Percentiles rank a stretch among this genome's conserved stretches.
phyloP scores from a whole-genome alignment of 768 basidiomycete genomes.

The Atractiella rhizophila region DNA sequence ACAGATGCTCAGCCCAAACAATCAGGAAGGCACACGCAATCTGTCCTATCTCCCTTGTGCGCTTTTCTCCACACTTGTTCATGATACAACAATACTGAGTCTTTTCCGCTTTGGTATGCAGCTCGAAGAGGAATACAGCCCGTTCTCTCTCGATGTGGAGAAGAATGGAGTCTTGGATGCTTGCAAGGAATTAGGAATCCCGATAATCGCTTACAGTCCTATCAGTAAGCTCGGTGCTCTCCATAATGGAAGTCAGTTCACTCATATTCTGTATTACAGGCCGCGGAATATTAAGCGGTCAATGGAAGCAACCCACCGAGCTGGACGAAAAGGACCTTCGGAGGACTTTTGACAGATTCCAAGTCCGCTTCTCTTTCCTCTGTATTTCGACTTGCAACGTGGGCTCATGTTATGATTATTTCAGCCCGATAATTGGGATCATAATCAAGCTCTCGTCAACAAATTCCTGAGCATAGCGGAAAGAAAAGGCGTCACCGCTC shows the following conservation, averaged over 20 bases:
- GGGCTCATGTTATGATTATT: not conserved
- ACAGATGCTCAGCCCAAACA: constrained; percentile 21
- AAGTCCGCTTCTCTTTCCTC: constrained; percentile 10
- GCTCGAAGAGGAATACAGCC: constrained; percentile 20
- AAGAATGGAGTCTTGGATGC: constrained; percentile 8
- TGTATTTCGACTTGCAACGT: not conserved
- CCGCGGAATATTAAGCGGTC: constrained; percentile 7
- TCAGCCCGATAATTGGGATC: constrained; percentile 8
- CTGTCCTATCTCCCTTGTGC: constrained; percentile 31
- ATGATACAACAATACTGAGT: not conserved
- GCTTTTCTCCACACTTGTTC: no score
- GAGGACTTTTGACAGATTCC: constrained; percentile 24
- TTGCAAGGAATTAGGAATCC: constrained; percentile 11
- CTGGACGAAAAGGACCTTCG: constrained; percentile 5
- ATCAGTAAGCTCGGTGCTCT: no score
- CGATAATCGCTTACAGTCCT: constrained; percentile 6
- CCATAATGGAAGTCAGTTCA: no score
- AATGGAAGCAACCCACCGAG: constrained; percentile 19
- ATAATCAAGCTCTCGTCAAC: constrained; percentile 19
- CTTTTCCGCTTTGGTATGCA: constrained; percentile 28
- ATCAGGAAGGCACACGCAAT: constrained; percentile 26
- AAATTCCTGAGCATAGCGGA: constrained; percentile 19
- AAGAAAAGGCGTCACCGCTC: constrained; percentile 21
- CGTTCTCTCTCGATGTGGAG: constrained; percentile 5
- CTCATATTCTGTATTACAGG: constrained; percentile 1